Evolutionary conservation across 257 asterid species (phyloP).

Genomic region (Solanum virginianum): DNA sequence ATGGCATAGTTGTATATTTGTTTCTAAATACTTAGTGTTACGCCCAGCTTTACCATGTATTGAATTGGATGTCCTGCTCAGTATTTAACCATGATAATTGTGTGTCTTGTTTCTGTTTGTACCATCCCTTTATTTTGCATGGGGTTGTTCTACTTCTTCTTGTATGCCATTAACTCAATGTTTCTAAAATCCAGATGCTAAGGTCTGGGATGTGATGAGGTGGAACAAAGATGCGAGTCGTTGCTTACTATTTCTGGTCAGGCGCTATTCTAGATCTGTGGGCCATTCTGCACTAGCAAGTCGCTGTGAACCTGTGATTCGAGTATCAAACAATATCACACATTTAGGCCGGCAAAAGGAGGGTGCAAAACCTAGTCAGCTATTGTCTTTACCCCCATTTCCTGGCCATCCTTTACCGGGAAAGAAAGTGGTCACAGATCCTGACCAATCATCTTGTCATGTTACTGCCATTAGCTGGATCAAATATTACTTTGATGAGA

Average conservation of each 20-base stretch:
- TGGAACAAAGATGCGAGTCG: constrained; percentile 33
- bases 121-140: background rate
- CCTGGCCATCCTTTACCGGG: constrained; percentile 81
- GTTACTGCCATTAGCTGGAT: constrained; percentile 95
- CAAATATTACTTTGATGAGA: constrained; percentile 74
- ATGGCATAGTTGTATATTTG: background rate
- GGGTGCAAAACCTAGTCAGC: constrained; percentile 71
- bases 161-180: background rate
- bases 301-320: constrained; percentile 23
- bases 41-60: background rate
- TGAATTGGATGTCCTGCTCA: background rate
- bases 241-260: constrained; percentile 12
- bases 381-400: constrained; percentile 76
- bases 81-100: background rate
- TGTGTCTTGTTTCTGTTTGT: background rate
- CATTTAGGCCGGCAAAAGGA: constrained; percentile 53
- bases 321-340: constrained; percentile 65
- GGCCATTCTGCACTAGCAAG: constrained; percentile 35
- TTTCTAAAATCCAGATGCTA: background rate
- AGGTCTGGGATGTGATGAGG: constrained; percentile 9
- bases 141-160: background rate
- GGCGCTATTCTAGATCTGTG: constrained; percentile 27
- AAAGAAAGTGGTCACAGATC: constrained; percentile 23
- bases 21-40: background rate
- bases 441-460: constrained; percentile 4